Percentiles rank a stretch among this genome's conserved stretches.
Conservation (phyloP, 2,329 filamentous ascomycete genomes). For the Coniosporium tulheliwenetii region DNA sequence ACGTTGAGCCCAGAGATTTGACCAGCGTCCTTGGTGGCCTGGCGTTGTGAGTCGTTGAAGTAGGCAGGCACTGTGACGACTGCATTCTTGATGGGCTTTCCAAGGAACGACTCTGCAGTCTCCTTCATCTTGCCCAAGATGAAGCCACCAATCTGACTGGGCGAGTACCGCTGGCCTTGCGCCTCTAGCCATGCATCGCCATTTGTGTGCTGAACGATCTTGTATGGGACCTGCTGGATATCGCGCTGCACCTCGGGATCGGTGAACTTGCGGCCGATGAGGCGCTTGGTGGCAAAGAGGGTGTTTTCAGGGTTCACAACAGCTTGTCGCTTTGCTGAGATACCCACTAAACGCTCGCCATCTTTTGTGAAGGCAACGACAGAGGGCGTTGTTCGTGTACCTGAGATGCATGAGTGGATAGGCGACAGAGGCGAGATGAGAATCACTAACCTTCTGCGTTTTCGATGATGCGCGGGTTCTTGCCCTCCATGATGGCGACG, state of each 20-base stretch:
- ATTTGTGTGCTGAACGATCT: constrained; percentile 94
- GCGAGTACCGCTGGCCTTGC: constrained; percentile 89
- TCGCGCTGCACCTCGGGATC: constrained; percentile 90
- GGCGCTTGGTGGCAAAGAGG: constrained; percentile 94
- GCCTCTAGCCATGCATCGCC: constrained; percentile 94
- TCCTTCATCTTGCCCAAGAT: constrained; percentile 98
- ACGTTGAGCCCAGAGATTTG: constrained; percentile 94
- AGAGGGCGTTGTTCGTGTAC: constrained; percentile 81
- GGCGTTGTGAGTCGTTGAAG: constrained; percentile 97
- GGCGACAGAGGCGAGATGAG: background rate
- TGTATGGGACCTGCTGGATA: constrained; percentile 95
- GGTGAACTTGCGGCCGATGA: constrained; percentile 95
- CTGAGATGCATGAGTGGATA: constrained; percentile 24
- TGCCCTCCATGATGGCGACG: constrained; percentile 95
- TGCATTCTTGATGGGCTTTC: constrained; percentile 84
- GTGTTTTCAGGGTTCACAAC: constrained; percentile 99
- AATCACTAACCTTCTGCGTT: constrained; percentile 68
- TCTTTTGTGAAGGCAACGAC: constrained; percentile 93
- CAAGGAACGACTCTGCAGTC: constrained; percentile 84
- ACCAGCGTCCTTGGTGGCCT: constrained; percentile 95
- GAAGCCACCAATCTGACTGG: constrained; percentile 96
- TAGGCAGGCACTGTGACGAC: constrained; percentile 95
- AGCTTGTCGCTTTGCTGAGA: constrained; percentile 93
- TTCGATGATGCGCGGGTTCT: constrained; percentile 88
- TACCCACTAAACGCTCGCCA: constrained; percentile 90